phyloP scores from a whole-genome alignment of 805 yeast genomes.

The Zygotorulaspora chibaensis region DNA sequence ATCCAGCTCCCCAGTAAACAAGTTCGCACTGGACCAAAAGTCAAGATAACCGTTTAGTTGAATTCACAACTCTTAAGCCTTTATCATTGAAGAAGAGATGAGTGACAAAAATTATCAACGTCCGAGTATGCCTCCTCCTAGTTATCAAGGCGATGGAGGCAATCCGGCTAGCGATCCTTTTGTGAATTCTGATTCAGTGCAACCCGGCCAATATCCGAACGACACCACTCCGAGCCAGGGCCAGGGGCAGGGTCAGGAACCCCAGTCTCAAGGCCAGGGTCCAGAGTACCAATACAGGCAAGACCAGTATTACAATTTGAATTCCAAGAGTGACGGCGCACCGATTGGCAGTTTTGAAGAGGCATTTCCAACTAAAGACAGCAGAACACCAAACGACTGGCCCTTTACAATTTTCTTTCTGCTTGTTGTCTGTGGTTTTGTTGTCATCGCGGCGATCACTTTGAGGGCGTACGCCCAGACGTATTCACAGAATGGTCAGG shows the following conservation, averaged over 20 bases:
- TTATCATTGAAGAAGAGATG: conserved; percentile 1
- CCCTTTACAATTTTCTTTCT: conserved; percentile 56
- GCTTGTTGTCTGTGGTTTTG: conserved; percentile 56
- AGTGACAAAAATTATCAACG: conserved; percentile 15
- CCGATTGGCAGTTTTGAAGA: conserved; percentile 55
- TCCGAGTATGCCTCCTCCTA: conserved; percentile 23
- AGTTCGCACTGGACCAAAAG: too few relatives aligned
- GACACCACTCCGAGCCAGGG: neutral
- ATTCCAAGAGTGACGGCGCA: conserved; percentile 34
- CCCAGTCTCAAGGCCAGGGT: neutral
- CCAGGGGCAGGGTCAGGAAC: neutral
- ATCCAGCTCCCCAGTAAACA: too few relatives aligned
- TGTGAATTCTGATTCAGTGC: neutral
- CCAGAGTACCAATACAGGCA: conserved; percentile 10
- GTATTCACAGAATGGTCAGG: conserved; percentile 53
- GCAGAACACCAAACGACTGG: conserved; percentile 68
- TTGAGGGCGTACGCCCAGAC: conserved; percentile 58
- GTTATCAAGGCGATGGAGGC: conserved; percentile 2
- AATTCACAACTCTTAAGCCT: neutral
- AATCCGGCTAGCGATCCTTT: neutral
- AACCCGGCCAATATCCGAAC: neutral
- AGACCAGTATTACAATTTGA: conserved; percentile 25
- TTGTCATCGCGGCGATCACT: conserved; percentile 65
- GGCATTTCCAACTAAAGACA: conserved; percentile 48
- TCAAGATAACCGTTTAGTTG: neutral